Evolutionary conservation across 768 basidiomycete genomes (phyloP), one percentile per base, ranked within the genome.

Genomic region (Rhizopogon vesiculosus): DNA sequence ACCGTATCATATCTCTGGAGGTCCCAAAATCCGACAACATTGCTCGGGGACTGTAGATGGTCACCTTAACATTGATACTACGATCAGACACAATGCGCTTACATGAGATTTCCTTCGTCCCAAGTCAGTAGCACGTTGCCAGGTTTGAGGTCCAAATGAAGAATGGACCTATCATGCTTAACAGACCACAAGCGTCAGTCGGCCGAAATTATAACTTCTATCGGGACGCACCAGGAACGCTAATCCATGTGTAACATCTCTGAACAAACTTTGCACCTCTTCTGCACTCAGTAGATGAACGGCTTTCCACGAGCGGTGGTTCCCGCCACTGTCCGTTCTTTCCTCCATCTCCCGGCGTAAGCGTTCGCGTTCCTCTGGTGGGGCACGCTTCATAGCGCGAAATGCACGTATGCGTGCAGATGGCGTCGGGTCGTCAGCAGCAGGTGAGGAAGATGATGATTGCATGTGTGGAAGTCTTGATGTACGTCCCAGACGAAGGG

Each of bases 11-110:
- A 64, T 96, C 93, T 48, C 91, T 85, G 25, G 91, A 93, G 0
- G 94, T 96, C 16, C 95, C 95, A 69, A 98, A 98, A 63, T 98
- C 95, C 2, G 92, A 93, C 16, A 98, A 76, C 91, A 98, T 93
- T 1, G 93, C 94, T 63, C 91, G 82, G 3, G 95, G 95, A 56
- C 93, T 95, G 46, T 10, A 10, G 9, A 13, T 16, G 6, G 0
- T 12, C 12, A 18, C 39, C 8, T 52, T 6, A 12, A 18, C 25
- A 43, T 58, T 5, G 58, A 16, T 35, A 48, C 25, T 19, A 25
- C 41, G 38, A 29, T 31, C 22, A 33, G 7, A 42, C n/a, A 9
- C 28, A 6, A 45, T 0, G 43, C 19, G 69, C 86, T 57, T 62
- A 89, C 91, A 93, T 88, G 38, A 95, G 74, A 55, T 75, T 78